A percentile compares a stretch with the other conserved stretches of the same genome.
Evolutionary conservation across 306 rosid species (phyloP).

Genomic region (Vicia sativa): DNA sequence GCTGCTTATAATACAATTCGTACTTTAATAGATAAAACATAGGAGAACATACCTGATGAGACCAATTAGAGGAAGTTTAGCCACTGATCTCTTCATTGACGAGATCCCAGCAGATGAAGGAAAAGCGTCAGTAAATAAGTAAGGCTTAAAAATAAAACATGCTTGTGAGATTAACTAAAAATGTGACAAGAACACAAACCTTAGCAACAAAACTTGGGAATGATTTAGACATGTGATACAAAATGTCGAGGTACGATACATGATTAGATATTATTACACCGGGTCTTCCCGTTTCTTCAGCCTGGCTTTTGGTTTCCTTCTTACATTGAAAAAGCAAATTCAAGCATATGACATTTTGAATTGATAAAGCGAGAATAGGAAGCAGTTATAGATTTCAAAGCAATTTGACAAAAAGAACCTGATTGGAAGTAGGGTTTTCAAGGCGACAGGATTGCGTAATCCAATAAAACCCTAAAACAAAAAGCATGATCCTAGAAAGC

Average conservation of each 20-base stretch:
- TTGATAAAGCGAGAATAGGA: neutral
- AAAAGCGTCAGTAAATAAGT: slow-evolving; percentile 40
- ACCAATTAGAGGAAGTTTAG: slow-evolving; percentile 83
- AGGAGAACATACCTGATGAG: slow-evolving; percentile 69
- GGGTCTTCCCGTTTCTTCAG: slow-evolving; percentile 60
- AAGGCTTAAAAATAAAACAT: neutral
- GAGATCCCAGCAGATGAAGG: slow-evolving; percentile 43
- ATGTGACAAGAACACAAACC: slow-evolving; percentile 53
- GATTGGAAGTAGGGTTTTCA: slow-evolving; percentile 36
- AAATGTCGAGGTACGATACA: slow-evolving; percentile 83
- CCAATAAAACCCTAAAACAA: slow-evolving; percentile 90
- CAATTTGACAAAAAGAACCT: slow-evolving; percentile 41
- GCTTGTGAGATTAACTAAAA: neutral
- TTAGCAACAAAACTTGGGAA: slow-evolving; percentile 98
- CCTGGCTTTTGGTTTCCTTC: slow-evolving; percentile 44
- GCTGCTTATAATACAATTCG: slow-evolving; percentile 5
- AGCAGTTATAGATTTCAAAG: neutral
- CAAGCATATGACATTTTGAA: too few relatives aligned
- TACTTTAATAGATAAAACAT: slow-evolving; percentile 19
- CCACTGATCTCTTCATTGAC: slow-evolving; percentile 88
- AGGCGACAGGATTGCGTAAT: slow-evolving; percentile 46
- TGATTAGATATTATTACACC: slow-evolving; percentile 91
- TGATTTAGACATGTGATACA: slow-evolving; percentile 80
- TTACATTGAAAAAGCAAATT: slow-evolving; percentile 30
- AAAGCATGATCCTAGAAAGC: slow-evolving; percentile 66